Percentiles rank a stretch among this genome's conserved stretches.
Evolutionary conservation across 2,329 filamentous ascomycete genomes (phyloP).

Genomic region (Cladosporium austrohemisphaericum): DNA sequence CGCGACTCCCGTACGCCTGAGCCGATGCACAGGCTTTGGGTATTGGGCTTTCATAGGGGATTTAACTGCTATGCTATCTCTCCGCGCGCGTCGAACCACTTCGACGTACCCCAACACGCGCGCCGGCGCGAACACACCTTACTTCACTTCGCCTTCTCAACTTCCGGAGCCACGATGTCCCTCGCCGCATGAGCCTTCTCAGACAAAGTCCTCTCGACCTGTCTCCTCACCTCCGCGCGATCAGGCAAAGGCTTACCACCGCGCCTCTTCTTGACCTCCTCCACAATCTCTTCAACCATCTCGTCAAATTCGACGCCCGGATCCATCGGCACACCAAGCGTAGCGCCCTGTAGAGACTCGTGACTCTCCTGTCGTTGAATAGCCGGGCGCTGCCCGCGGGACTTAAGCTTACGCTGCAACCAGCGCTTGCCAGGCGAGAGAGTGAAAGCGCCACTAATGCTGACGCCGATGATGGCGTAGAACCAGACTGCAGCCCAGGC

Average conservation of each 20-base stretch:
- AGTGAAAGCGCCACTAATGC: slow-evolving; percentile 68
- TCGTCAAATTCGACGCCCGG: slow-evolving; percentile 72
- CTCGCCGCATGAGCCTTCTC: slow-evolving; percentile 10
- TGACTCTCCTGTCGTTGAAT: slow-evolving; percentile 28
- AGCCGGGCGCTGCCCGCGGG: slow-evolving; percentile 28
- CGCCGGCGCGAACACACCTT: too few species aligned
- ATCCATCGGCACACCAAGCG: slow-evolving; percentile 76
- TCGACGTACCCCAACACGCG: not conserved
- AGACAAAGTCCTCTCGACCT: slow-evolving; percentile 46
- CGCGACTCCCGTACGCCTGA: too few species aligned
- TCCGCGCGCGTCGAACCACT: too few species aligned
- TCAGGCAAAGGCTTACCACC: slow-evolving; percentile 42
- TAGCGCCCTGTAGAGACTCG: slow-evolving; percentile 43
- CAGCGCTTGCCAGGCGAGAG: slow-evolving; percentile 68
- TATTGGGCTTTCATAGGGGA: too few species aligned
- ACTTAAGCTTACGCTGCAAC: slow-evolving; percentile 37
- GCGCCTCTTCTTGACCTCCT: slow-evolving; percentile 63
- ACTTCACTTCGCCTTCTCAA: not conserved
- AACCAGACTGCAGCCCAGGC: slow-evolving; percentile 88
- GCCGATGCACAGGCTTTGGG: too few species aligned
- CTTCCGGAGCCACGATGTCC: not conserved
- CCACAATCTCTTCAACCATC: slow-evolving; percentile 68
- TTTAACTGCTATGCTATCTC: too few species aligned
- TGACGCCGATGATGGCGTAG: slow-evolving; percentile 70
- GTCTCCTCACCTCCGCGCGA: slow-evolving; percentile 50